phyloP scores from a whole-genome alignment of 2,329 filamentous ascomycete species.

The Epichloe elymi region DNA sequence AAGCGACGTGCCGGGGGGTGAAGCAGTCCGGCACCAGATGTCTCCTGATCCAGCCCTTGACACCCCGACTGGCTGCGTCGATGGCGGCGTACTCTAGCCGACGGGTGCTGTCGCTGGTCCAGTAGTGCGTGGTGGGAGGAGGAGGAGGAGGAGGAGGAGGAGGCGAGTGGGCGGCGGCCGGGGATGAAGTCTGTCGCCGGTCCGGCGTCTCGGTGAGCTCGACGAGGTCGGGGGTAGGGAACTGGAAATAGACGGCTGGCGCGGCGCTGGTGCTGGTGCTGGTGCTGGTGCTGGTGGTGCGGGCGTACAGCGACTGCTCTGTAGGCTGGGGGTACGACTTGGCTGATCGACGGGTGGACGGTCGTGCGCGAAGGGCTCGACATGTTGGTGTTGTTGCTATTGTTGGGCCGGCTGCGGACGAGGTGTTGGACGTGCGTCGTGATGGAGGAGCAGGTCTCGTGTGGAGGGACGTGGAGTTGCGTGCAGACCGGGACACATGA shows the following conservation, averaged over 20 bases:
- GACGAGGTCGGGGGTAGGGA: constrained; percentile 30
- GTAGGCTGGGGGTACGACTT: constrained; percentile 21
- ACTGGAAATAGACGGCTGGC: constrained; percentile 34
- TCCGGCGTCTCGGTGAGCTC: constrained; percentile 10
- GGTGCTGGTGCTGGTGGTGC: constrained; percentile 17
- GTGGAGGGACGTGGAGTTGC: constrained; percentile 22
- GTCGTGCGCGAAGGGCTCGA: constrained; percentile 23
- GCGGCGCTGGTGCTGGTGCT: constrained; percentile 12
- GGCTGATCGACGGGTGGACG: constrained; percentile 27
- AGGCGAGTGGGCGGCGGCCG: constrained; percentile 14
- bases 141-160: constrained; percentile 36
- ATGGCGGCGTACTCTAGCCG: constrained; percentile 54
- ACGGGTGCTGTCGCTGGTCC: constrained; percentile 51
- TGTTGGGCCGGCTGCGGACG: constrained; percentile 9
- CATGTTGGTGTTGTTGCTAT: constrained; percentile 10
- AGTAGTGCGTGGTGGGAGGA: constrained; percentile 51
- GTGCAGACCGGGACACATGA: constrained; percentile 22
- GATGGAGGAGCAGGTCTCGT: constrained; percentile 15
- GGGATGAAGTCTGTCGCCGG: not conserved
- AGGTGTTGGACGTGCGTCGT: constrained; percentile 22
- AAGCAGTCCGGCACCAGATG: constrained; percentile 49
- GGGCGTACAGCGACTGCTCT: constrained; percentile 19
- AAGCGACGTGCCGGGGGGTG: constrained; percentile 37
- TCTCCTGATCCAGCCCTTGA: constrained; percentile 46
- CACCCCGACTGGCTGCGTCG: constrained; percentile 45